Conservation (phyloP, 164 flowering plant species). For the Kingdonia uniflora region DNA sequence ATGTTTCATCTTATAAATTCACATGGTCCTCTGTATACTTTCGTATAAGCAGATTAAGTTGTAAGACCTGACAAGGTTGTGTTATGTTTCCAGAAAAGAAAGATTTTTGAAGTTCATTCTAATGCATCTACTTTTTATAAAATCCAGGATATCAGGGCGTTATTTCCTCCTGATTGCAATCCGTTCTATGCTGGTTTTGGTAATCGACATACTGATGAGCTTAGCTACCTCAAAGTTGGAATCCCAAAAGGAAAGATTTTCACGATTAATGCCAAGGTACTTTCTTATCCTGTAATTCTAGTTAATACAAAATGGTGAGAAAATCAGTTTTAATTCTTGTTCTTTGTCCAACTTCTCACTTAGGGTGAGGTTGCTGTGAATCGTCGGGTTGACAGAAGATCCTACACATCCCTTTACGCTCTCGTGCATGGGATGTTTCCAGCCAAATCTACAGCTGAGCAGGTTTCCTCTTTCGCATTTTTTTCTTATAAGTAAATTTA, state of each 20-base stretch:
- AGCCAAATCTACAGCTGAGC: slow-evolving; percentile 42
- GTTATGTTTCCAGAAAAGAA: background rate
- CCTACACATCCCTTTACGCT: slow-evolving; percentile 65
- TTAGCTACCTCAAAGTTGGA: slow-evolving; percentile 94
- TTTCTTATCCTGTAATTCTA: background rate
- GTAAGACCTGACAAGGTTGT: background rate
- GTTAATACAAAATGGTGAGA: background rate
- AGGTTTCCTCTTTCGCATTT: slow-evolving; percentile 34
- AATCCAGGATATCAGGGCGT: slow-evolving; percentile 66
- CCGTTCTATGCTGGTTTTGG: slow-evolving; percentile 99
- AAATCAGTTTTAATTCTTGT: background rate
- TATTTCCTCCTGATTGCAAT: slow-evolving; percentile 76
- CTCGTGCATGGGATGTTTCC: slow-evolving; percentile 95
- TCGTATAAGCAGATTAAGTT: too few relatives aligned
- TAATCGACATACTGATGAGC: slow-evolving; percentile 90
- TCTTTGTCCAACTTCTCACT: slow-evolving; percentile 7
- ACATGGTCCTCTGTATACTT: too few relatives aligned
- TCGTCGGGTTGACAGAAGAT: slow-evolving; percentile 61
- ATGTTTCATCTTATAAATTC: too few relatives aligned
- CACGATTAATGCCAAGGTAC: slow-evolving; percentile 92
- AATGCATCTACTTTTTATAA: slow-evolving; percentile 8
- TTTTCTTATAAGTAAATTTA: background rate
- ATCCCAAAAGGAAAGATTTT: slow-evolving; percentile 91
- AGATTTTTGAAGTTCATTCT: background rate
- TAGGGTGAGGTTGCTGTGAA: slow-evolving; percentile 82